A percentile compares a stretch with the other conserved stretches of the same genome.
These are phyloP conservation scores for Narthecium ossifragum DNA, from an alignment of 106 monocot species.

Conservation along the genomic window DNA sequence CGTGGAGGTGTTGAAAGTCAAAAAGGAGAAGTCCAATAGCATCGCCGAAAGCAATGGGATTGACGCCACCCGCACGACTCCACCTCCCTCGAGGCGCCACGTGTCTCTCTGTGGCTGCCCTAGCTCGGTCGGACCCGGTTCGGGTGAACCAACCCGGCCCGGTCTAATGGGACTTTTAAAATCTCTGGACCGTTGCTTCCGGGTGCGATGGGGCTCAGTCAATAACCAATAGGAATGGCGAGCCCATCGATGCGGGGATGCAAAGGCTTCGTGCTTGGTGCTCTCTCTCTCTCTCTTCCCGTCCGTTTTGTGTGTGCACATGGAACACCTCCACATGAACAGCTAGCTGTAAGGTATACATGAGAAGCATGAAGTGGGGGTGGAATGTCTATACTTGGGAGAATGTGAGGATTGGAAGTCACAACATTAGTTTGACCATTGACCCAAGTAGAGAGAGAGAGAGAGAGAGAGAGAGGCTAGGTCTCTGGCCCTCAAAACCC, in stretches of 20 bases:
- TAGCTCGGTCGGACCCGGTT: no score
- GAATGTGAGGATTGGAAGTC: not conserved
- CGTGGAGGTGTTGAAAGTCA: no score
- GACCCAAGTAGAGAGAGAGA: not conserved
- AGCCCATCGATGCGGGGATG: not conserved
- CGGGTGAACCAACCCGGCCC: no score
- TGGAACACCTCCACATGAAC: not conserved
- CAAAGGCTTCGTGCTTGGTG: not conserved
- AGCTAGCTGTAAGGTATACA: not conserved
- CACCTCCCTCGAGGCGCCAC: no score
- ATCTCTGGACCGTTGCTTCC: no score
- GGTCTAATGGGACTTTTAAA: no score
- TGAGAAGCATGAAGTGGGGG: not conserved
- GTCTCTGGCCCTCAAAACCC: constrained; percentile 1
- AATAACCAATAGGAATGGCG: no score
- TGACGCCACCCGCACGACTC: no score
- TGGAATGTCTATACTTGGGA: not conserved
- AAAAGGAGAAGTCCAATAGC: no score
- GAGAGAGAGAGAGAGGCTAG: not conserved
- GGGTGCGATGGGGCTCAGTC: no score
- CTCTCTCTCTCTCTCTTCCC: not conserved
- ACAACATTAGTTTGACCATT: constrained; percentile 1
- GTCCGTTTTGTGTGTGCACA: not conserved
- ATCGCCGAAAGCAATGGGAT: no score
- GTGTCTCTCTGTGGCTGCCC: no score